phyloP scores from a whole-genome alignment of 2,329 filamentous ascomycete species.

The Beauveria varroae region DNA sequence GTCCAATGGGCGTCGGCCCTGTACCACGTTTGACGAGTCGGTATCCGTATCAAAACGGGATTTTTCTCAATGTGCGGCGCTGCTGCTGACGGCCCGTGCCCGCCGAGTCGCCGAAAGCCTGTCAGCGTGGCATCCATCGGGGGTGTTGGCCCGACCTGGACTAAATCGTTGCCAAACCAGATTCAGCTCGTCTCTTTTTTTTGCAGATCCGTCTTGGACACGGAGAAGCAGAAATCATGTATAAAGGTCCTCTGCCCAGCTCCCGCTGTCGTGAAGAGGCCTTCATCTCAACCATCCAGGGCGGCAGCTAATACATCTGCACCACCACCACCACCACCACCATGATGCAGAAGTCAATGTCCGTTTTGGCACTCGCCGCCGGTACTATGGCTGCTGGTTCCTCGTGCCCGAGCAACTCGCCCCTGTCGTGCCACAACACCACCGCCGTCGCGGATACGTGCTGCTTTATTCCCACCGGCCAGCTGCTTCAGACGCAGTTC shows the following conservation, averaged over 20 bases:
- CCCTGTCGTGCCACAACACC: constrained; percentile 57
- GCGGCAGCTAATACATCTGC: not conserved
- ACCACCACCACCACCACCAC: not conserved
- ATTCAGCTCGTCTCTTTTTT: too few species aligned
- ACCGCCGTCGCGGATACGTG: constrained; percentile 56
- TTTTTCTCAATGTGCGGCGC: too few species aligned
- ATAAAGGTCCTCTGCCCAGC: too few species aligned
- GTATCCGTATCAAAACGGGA: not conserved
- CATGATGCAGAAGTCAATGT: constrained; percentile 8
- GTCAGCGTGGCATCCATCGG: too few species aligned
- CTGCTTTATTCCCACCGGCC: constrained; percentile 66
- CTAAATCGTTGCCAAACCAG: too few species aligned
- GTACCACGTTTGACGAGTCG: constrained; percentile 11
- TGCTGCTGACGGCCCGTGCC: constrained; percentile 6
- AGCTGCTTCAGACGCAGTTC: constrained; percentile 68
- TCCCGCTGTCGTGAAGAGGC: too few species aligned
- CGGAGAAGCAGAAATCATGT: too few species aligned
- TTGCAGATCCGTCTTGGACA: too few species aligned
- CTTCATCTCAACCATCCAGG: not conserved
- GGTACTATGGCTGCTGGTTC: constrained; percentile 14
- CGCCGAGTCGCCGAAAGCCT: not conserved
- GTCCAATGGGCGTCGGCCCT: constrained; percentile 7
- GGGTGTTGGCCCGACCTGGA: too few species aligned
- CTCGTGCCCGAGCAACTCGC: constrained; percentile 25
- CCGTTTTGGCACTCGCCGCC: constrained; percentile 15